Conservation (phyloP, 345 rosid genomes). For the Litchi chinensis region DNA sequence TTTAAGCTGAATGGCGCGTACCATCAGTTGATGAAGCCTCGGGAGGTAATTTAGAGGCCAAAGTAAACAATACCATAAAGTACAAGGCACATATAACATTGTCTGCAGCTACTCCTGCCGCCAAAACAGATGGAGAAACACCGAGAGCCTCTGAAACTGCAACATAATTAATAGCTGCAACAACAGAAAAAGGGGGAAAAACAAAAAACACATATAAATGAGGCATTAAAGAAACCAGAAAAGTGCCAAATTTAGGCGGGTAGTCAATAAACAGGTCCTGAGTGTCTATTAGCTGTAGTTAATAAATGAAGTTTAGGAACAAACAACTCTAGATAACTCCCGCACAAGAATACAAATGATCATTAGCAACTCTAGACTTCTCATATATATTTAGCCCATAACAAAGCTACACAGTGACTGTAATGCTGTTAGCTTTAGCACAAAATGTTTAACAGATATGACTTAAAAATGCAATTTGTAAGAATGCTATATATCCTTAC, state of each 20-base stretch:
- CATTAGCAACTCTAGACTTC: too few relatives aligned
- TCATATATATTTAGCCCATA: neutral
- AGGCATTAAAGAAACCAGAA: constrained; percentile 3
- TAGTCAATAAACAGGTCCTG: neutral
- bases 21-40: constrained; percentile 57
- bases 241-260: constrained; percentile 1
- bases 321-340: neutral
- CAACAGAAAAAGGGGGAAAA: neutral
- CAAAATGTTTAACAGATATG: neutral
- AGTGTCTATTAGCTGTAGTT: too few relatives aligned
- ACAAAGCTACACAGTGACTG: neutral
- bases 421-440: neutral
- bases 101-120: constrained; percentile 84
- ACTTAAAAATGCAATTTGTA: neutral
- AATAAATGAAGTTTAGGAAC: neutral
- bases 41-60: constrained; percentile 67
- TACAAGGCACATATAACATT: constrained; percentile 71
- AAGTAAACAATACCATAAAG: constrained; percentile 66
- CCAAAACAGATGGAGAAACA: constrained; percentile 75
- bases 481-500: neutral
- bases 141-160: constrained; percentile 82
- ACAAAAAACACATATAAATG: constrained; percentile 7
- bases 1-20: constrained; percentile 25
- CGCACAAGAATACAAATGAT: neutral
- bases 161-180: constrained; percentile 80